Percentiles rank a stretch among this genome's conserved stretches.
These are phyloP conservation scores for Cytospora piceae DNA, from an alignment of 2,329 filamentous ascomycete species.

Conservation along the genomic window DNA sequence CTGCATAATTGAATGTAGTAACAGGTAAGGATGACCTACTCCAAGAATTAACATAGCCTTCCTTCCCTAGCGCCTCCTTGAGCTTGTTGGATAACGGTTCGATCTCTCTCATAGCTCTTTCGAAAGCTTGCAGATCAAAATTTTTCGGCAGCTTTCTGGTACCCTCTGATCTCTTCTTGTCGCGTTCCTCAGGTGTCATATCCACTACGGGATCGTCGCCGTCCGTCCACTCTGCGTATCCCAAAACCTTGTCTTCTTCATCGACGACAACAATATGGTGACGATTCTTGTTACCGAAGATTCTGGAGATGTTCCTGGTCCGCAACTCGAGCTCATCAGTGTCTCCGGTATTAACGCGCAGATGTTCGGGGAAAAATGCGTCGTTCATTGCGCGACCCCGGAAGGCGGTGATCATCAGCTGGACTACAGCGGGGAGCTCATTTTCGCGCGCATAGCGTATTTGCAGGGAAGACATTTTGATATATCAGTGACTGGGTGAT, in stretches of 20 bases:
- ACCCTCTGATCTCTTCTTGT: not conserved
- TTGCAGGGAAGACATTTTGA: not conserved
- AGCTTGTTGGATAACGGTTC: conserved; percentile 4
- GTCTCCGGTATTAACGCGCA: not conserved
- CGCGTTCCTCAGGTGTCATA: conserved; percentile 6
- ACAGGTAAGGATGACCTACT: conserved; percentile 5
- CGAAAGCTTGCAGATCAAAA: conserved; percentile 7
- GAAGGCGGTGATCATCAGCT: conserved; percentile 12
- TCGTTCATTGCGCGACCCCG: conserved; percentile 17
- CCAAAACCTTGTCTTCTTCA: not conserved
- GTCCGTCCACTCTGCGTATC: conserved; percentile 14
- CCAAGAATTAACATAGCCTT: conserved; percentile 16
- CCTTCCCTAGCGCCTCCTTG: conserved; percentile 18
- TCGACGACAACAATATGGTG: conserved; percentile 22
- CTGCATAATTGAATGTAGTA: not conserved
- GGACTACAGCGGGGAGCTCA: conserved; percentile 1
- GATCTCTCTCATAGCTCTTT: not conserved
- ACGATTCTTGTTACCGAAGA: conserved; percentile 1
- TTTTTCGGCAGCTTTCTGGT: not conserved
- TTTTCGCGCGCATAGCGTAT: conserved; percentile 12
- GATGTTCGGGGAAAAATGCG: conserved; percentile 23
- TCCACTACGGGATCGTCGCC: not conserved
- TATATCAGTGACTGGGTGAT: not conserved
- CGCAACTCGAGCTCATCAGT: conserved; percentile 3
- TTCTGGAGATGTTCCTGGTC: not conserved